phyloP scores from a whole-genome alignment of 2,329 filamentous ascomycete genomes.

The Alternaria burnsii region DNA sequence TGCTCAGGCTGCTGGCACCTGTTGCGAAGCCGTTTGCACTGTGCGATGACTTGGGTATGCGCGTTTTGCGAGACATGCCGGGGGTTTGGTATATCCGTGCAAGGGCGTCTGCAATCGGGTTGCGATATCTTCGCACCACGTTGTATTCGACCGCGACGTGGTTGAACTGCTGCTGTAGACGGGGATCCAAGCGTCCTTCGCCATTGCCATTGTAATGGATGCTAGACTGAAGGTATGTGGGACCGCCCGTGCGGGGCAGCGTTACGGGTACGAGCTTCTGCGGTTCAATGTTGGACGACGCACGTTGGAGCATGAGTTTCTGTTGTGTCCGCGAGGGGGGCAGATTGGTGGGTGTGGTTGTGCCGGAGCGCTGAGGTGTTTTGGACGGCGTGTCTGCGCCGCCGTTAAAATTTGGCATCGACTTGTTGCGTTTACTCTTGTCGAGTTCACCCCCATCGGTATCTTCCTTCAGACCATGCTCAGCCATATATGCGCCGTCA shows the following conservation, averaged over 20 bases:
- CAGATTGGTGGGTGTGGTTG: constrained; percentile 52
- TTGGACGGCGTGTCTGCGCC: constrained; percentile 39
- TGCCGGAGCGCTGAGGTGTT: constrained; percentile 46
- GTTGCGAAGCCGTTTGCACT: constrained; percentile 38
- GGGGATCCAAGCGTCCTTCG: constrained; percentile 63
- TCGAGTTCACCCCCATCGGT: constrained; percentile 34
- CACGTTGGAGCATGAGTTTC: constrained; percentile 77
- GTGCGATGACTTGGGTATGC: constrained; percentile 25
- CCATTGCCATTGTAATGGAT: constrained; percentile 48
- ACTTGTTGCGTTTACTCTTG: constrained; percentile 49
- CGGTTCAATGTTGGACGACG: constrained; percentile 75
- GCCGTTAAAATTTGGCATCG: constrained; percentile 48
- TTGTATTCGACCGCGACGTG: constrained; percentile 76
- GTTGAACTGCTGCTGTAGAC: constrained; percentile 71
- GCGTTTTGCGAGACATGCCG: constrained; percentile 48
- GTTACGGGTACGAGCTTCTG: constrained; percentile 57
- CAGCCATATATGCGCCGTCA: constrained; percentile 50
- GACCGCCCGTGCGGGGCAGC: constrained; percentile 48
- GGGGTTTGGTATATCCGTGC: constrained; percentile 63
- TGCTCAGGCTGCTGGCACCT: constrained; percentile 42
- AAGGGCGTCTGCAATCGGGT: constrained; percentile 72
- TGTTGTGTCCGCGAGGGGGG: constrained; percentile 72
- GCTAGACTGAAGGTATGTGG: constrained; percentile 43
- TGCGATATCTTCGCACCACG: constrained; percentile 76
- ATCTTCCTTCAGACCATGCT: constrained; percentile 34